phyloP scores from a whole-genome alignment of 805 yeast species.

The Metschnikowia santaceciliae region DNA sequence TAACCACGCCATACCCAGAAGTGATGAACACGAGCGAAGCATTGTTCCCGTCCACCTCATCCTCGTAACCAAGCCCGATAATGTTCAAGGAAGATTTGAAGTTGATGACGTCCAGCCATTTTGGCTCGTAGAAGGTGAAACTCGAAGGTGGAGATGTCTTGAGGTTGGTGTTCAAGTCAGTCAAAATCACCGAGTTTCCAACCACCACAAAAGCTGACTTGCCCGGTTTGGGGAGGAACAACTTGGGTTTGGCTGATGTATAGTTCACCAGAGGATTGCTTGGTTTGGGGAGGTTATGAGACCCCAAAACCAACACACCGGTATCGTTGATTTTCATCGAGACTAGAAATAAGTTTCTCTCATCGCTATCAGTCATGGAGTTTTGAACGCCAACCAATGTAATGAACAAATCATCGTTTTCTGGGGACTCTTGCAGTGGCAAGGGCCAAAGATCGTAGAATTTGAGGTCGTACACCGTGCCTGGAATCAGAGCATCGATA shows the following conservation, averaged over 20 bases:
- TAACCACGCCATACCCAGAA: slow-evolving; percentile 56
- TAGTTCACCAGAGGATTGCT: slow-evolving; percentile 11
- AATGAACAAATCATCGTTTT: slow-evolving; percentile 9
- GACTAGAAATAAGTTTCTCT: slow-evolving; percentile 42
- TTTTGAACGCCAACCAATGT: slow-evolving; percentile 13
- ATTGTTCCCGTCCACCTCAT: slow-evolving; percentile 28
- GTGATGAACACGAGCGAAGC: slow-evolving; percentile 49
- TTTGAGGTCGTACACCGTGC: slow-evolving; percentile 45
- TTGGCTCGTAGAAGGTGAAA: slow-evolving; percentile 34
- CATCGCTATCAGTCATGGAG: slow-evolving; percentile 11
- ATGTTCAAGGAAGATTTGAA: slow-evolving; percentile 52
- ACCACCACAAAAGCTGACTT: slow-evolving; percentile 58
- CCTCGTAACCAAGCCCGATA: slow-evolving; percentile 58
- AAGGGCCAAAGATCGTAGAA: slow-evolving; percentile 62
- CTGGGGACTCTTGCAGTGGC: slow-evolving; percentile 18
- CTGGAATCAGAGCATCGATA: slow-evolving; percentile 47
- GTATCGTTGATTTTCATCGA: slow-evolving; percentile 50
- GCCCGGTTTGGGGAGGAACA: slow-evolving; percentile 56
- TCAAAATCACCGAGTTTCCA: slow-evolving; percentile 57
- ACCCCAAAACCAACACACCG: slow-evolving; percentile 55
- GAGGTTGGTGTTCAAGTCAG: slow-evolving; percentile 49
- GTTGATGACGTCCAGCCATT: slow-evolving; percentile 80
- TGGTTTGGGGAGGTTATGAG: slow-evolving; percentile 57
- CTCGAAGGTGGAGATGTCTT: slow-evolving; percentile 18
- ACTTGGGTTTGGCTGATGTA: slow-evolving; percentile 34